Evolutionary conservation across 176 grass and related monocot genomes (phyloP), one percentile per base, ranked within the genome.

Genomic region (Cymbopogon citratus): DNA sequence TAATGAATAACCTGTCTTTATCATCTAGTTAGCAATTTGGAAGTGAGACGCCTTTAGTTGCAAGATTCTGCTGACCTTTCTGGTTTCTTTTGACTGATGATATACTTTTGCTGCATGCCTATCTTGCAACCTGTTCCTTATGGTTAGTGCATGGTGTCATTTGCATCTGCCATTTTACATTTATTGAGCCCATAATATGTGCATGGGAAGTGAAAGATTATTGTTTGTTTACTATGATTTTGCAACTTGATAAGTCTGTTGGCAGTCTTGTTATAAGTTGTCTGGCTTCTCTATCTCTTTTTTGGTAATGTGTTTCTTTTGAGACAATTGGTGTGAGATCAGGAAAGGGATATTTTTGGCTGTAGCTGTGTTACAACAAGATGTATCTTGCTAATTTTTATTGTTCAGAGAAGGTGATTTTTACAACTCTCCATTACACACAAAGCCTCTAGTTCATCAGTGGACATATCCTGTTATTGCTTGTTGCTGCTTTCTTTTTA

Each of bases 11-110:
- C 16, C 61, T 21, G 51, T 75, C 25, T 70, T 66, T 66, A 33
- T 71, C 87, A 66, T 81, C 56, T 65, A 33, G 8, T 12, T 71
- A 36, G 45, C 46, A 45, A 66, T 78, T 74, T 25, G 1, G 43
- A 85, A 60, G 27, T 8, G 35, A 7, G 16, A 68, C 18, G 5
- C 59, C 35, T 60, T 48, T 31, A 74, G 38, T 66, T 74, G 48
- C 19, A 65, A 59, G 67, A 73, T 57, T 67, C 73, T 79, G n/a
- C 31, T 61, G 63, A 69, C 8, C 18, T 62, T 59, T 67, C 78
- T 85, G 18, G 49, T 40, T 49, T 78, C 44, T 48, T 46, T 64
- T 59, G 46, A 72, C 71, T 86, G 73, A 60, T 71, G 44, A 33
- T 59, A 46, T 28, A 36, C 12, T 59, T 66, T 14, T 52, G 76